Evolutionary conservation across 2,329 filamentous ascomycete species (phyloP).

Genomic region (Neopestalotiopsis rosae): DNA sequence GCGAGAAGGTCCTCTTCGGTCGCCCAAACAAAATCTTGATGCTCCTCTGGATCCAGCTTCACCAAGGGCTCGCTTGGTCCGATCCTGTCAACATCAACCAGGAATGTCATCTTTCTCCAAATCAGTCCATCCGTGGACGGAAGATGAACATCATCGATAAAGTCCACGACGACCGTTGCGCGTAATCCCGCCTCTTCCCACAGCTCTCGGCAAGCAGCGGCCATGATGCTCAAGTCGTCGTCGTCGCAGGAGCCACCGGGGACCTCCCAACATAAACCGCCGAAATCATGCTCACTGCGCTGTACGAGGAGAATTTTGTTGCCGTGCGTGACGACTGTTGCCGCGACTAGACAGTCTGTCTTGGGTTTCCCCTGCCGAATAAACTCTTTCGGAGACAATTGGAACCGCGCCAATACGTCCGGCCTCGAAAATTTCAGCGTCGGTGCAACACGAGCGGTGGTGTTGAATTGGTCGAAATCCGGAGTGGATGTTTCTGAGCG

Average conservation of each 20-base stretch:
- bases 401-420: constrained; percentile 18
- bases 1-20: constrained; percentile 19
- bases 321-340: constrained; percentile 42
- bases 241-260: constrained; percentile 54
- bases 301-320: constrained; percentile 49
- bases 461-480: not conserved
- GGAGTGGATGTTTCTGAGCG: not conserved
- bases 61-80: constrained; percentile 9
- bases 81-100: constrained; percentile 20
- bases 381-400: constrained; percentile 20
- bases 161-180: constrained; percentile 33
- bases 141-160: constrained; percentile 41
- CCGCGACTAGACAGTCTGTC: constrained; percentile 23
- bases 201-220: constrained; percentile 52
- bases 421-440: constrained; percentile 3
- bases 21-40: constrained; percentile 25
- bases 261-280: constrained; percentile 53
- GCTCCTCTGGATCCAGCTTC: constrained; percentile 25
- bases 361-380: constrained; percentile 17
- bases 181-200: constrained; percentile 38
- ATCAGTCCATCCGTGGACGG: constrained; percentile 35
- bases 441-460: not conserved
- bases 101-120: constrained; percentile 25
- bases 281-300: constrained; percentile 49
- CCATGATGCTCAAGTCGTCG: constrained; percentile 46